Conservation (phyloP, 108 stramenopile genomes). For the Pseudonitzschia pungens region DNA sequence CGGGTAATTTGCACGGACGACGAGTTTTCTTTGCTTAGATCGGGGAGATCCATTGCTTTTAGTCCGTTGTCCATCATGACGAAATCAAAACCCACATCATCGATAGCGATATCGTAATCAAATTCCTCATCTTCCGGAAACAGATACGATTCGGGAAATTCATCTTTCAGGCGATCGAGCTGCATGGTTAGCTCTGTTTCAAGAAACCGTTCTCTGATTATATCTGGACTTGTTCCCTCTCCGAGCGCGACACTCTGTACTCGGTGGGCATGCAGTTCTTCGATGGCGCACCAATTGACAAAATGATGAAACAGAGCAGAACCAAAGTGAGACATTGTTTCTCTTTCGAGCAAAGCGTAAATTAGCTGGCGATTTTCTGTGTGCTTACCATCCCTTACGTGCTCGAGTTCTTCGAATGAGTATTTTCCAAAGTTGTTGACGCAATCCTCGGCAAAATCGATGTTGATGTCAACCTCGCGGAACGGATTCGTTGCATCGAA, state of each 20-base stretch:
- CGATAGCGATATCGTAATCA: neutral
- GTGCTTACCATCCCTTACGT: slow-evolving; percentile 27
- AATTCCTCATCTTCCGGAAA: slow-evolving; percentile 7
- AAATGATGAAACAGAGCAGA: neutral
- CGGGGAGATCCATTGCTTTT: slow-evolving; percentile 5
- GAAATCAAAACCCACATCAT: neutral
- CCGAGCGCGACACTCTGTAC: slow-evolving; percentile 21
- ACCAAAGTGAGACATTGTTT: neutral
- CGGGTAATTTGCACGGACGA: neutral
- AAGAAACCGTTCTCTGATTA: slow-evolving; percentile 19
- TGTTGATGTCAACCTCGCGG: slow-evolving; percentile 9
- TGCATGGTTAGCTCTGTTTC: slow-evolving; percentile 33
- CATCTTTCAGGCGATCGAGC: slow-evolving; percentile 22
- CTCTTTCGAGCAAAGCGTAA: neutral
- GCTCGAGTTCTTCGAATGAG: slow-evolving; percentile 20
- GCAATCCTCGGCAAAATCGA: slow-evolving; percentile 14
- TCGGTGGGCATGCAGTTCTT: slow-evolving; percentile 32
- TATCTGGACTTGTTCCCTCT: slow-evolving; percentile 19
- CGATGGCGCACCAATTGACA: neutral
- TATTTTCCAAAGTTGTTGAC: slow-evolving; percentile 36
- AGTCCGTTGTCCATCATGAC: neutral
- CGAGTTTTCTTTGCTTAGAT: slow-evolving; percentile 3
- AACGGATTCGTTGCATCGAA: slow-evolving; percentile 8
- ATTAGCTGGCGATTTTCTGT: neutral
- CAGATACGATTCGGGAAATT: slow-evolving; percentile 24